These are phyloP conservation scores for Dichotomocladium elegans DNA, from an alignment of 371 early-diverging fungal genomes.

Conservation along the genomic window DNA sequence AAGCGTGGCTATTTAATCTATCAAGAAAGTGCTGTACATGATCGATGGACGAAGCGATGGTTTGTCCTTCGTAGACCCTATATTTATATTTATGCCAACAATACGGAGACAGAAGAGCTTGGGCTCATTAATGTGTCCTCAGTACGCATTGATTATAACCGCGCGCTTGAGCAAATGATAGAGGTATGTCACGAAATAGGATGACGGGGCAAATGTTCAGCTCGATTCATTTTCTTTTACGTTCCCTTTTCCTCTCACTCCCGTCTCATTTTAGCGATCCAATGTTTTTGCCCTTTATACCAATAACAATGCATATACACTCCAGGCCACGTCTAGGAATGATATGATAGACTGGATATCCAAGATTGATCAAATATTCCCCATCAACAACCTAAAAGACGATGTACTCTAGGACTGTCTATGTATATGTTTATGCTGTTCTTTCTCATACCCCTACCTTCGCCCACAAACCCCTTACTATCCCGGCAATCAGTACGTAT, in stretches of 20 bases:
- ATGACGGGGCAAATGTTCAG: neutral
- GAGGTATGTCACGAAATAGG: conserved; percentile 31
- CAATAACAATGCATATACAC: conserved; percentile 69
- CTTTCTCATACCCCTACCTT: too few relatives aligned
- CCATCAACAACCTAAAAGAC: conserved; percentile 32
- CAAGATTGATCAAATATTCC: conserved; percentile 66
- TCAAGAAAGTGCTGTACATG: conserved; percentile 56
- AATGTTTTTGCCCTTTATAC: conserved; percentile 82
- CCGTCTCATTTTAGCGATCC: conserved; percentile 36
- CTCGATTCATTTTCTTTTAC: too few relatives aligned
- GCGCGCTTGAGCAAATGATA: conserved; percentile 63
- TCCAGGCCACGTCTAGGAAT: conserved; percentile 64
- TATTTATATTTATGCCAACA: conserved; percentile 69
- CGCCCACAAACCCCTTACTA: too few relatives aligned
- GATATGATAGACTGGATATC: conserved; percentile 81
- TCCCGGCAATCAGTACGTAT: too few relatives aligned
- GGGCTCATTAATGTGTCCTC: conserved; percentile 73
- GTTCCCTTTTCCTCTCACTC: too few relatives aligned
- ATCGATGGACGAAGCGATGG: conserved; percentile 77
- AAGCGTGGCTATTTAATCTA: conserved; percentile 63
- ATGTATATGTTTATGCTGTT: too few relatives aligned
- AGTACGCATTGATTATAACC: conserved; percentile 69
- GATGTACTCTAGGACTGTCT: conserved; percentile 2
- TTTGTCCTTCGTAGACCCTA: conserved; percentile 85
- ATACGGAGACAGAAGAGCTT: conserved; percentile 65